Conservation (phyloP, 768 basidiomycete genomes). For the Sporobolomyces roseus region DNA sequence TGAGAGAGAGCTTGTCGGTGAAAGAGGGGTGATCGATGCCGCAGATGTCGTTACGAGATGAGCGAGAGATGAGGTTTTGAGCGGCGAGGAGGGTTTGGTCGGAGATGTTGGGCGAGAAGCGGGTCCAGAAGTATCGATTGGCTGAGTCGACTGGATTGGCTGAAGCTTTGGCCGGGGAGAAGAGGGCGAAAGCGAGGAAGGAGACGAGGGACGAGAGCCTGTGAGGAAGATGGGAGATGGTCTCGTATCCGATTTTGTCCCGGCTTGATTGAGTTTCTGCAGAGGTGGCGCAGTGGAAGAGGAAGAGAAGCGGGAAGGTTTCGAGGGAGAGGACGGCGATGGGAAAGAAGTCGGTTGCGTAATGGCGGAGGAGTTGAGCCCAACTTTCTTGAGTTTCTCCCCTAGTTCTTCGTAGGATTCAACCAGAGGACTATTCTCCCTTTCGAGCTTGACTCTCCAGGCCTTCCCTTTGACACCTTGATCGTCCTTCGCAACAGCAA, state of each 20-base stretch:
- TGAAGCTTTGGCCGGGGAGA: too few species aligned
- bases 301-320: too few species aligned
- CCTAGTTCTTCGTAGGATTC: constrained; percentile 30
- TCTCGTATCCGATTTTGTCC: too few species aligned
- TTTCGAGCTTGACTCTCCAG: constrained; percentile 16
- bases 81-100: neutral
- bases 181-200: too few species aligned
- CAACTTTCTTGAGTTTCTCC: constrained; percentile 17
- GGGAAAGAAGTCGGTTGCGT: neutral
- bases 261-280: too few species aligned
- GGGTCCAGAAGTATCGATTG: too few species aligned
- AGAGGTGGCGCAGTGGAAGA: too few species aligned
- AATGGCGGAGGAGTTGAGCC: neutral
- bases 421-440: constrained; percentile 31
- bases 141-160: too few species aligned
- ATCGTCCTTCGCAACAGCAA: neutral
- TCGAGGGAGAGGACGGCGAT: neutral
- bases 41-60: neutral
- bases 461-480: neutral
- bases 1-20: too few species aligned
- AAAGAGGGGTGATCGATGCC: neutral
- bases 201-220: too few species aligned
- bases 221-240: too few species aligned
- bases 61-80: too few species aligned
- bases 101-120: neutral